Evolutionary conservation across 768 basidiomycete species (phyloP), one percentile per base, ranked within the genome.

Genomic region (Tephrocybe sp.): DNA sequence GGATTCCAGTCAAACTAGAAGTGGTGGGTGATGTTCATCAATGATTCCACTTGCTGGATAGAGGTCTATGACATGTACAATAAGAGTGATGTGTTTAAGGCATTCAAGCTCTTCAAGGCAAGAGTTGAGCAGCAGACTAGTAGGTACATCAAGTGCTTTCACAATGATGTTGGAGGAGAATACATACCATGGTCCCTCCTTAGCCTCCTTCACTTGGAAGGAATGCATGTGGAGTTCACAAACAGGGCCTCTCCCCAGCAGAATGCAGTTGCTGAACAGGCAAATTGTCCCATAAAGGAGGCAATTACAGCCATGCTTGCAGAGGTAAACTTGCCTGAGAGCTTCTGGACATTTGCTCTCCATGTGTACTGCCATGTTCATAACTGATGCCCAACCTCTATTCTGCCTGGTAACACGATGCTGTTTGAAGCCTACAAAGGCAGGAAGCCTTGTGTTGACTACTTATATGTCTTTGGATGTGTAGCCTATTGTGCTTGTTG

Each of bases 231-330:
- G 6, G 55, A 62, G 41, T 56, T 59, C 48, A 67, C 62, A 12
- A 51, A 42, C 23, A 41, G 60, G 3, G 60, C 63, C 34, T 56
- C 56, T 37, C 73, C 72, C 1, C 68, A 75, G 59, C 71, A 77
- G 45, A 80, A 80, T 11, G 28, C 6, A 30, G 28, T 30, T 5
- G 28, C 53, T 68, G 73, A 18, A 63, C 75, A 3, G 72, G 73
- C 2, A 73, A 80, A 53, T 53, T 67, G 78, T 1, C 69, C 68
- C 0, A 57, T 79, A 24, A 53, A 60, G 0, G 67, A 75, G 17
- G 58, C 53, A 14, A 60, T 67, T 3, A 53, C 24, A 0, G 20
- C 44, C 1, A 57, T 57, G 56, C 37, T 57, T 7, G 21, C 5
- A 0, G 40, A 57, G 37, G 51, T 44, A 3, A 45, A 45, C 12